phyloP scores from a whole-genome alignment of 495 filamentous ascomycete genomes.

The Tuber melanosporum region DNA sequence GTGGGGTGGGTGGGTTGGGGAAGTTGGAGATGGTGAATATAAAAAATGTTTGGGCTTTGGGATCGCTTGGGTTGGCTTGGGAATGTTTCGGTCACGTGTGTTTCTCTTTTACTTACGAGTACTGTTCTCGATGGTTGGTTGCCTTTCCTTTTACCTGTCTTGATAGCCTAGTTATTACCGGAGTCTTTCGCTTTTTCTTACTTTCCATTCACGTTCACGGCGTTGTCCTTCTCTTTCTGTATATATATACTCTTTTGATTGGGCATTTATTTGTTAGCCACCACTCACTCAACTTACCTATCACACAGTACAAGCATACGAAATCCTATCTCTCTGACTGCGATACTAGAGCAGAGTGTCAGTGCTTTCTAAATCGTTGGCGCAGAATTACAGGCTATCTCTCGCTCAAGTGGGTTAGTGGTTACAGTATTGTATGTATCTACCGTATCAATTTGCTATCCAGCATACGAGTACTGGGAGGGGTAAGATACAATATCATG shows the following conservation, averaged over 20 bases:
- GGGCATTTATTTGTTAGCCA: neutral
- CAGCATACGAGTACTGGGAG: too few species aligned
- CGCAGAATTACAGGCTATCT: neutral
- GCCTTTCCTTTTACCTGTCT: neutral
- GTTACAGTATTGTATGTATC: neutral
- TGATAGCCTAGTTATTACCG: neutral
- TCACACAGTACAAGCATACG: neutral
- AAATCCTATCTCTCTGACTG: neutral
- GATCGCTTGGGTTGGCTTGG: neutral
- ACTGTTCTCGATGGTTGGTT: constrained; percentile 7
- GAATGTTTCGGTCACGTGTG: neutral
- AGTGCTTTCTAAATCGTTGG: neutral
- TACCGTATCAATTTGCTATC: neutral
- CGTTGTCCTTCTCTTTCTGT: neutral
- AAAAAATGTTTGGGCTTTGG: constrained; percentile 18
- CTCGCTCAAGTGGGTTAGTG: neutral
- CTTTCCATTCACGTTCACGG: neutral
- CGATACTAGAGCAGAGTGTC: neutral
- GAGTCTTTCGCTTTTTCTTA: constrained; percentile 8
- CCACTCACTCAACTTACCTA: neutral
- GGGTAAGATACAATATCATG: too few species aligned
- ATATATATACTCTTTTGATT: constrained; percentile 5
- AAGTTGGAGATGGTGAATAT: constrained; percentile 6
- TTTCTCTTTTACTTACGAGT: constrained; percentile 14
- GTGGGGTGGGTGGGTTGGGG: constrained; percentile 8